Evolutionary conservation across 2,329 filamentous ascomycete species (phyloP), one percentile per base, ranked within the genome.

Genomic region (Keithomyces neogunnii): DNA sequence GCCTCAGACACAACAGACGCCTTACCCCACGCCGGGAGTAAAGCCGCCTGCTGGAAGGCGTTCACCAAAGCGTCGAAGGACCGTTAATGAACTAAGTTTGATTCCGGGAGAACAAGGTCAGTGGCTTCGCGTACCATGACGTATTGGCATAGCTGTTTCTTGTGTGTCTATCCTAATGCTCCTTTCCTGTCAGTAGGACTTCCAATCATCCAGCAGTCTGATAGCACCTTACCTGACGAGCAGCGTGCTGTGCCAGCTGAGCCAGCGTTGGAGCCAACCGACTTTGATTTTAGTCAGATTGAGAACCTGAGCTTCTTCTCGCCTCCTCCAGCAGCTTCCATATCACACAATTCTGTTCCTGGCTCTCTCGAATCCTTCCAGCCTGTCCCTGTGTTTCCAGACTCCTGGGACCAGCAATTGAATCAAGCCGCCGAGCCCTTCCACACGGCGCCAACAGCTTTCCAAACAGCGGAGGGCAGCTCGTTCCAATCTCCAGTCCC

Each of bases 31-130:
- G 4, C 42, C 40, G 29, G 52, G 19, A 45, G 45, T n/a, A 33
- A 51, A 45, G n/a, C 53, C 50, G 33, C 52, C 40, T 36, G 55
- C 50, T 51, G 58, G 56, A 47, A 58, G 57, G 56, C 64, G 66
- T 52, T 69, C 67, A 45, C 68, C 68, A 46, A 70, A 70, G 58
- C 62, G 68, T 52, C 62, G 65, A 52, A 63, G 67, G 51, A 69
- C 66, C 39, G 61, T 60, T 45, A 64, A 60, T 50, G 64, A 68
- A 56, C 56, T 60, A 56, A 61, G 56, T 53, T 57, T 66, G 59
- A 62, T 64, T 50, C 60, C 63, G 61, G 63, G 62, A 60, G 64
- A 69, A 52, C 44, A 64, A 57, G 62, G 68, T 71, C 67, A 51
- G 68, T 66, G 30, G 11, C n/a, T 6, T 47, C 5, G 31, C 19